Conservation (phyloP, 2,329 filamentous ascomycete genomes). For the Talaromyces pinophilus region DNA sequence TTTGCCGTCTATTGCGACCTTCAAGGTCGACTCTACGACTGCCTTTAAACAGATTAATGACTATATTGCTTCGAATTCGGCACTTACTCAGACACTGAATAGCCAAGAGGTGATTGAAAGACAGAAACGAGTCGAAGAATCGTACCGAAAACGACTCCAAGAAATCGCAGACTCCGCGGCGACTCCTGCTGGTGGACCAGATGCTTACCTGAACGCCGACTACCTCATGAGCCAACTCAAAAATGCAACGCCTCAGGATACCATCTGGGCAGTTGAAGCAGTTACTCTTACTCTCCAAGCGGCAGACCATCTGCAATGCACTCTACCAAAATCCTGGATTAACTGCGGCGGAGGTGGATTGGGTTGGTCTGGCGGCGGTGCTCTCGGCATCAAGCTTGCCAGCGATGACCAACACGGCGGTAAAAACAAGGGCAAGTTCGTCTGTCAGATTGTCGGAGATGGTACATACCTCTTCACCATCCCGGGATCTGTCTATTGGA, state of each 20-base stretch:
- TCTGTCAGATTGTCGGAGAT: conserved; percentile 67
- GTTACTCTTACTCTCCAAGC: conserved; percentile 71
- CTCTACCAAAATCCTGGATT: conserved; percentile 70
- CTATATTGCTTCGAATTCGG: conserved; percentile 55
- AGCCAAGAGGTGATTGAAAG: conserved; percentile 47
- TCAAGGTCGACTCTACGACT: conserved; percentile 64
- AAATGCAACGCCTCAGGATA: conserved; percentile 60
- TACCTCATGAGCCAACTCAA: conserved; percentile 60
- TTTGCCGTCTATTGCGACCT: conserved; percentile 65
- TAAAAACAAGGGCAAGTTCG: conserved; percentile 57
- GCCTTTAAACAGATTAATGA: conserved; percentile 69
- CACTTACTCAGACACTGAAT: conserved; percentile 46
- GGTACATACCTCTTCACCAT: conserved; percentile 68
- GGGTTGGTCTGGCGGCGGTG: conserved; percentile 76
- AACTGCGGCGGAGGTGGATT: conserved; percentile 80
- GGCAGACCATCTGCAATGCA: conserved; percentile 69
- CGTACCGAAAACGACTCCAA: conserved; percentile 61
- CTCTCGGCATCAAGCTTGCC: conserved; percentile 75
- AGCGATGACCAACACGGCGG: conserved; percentile 55
- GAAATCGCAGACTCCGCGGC: conserved; percentile 59
- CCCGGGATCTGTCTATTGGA: conserved; percentile 69
- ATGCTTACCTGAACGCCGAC: conserved; percentile 63
- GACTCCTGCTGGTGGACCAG: conserved; percentile 55
- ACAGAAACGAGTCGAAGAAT: conserved; percentile 58
- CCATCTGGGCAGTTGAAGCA: conserved; percentile 75